Evolutionary conservation across 768 basidiomycete species (phyloP).

Genomic region (Leccinum subtestaceum): DNA sequence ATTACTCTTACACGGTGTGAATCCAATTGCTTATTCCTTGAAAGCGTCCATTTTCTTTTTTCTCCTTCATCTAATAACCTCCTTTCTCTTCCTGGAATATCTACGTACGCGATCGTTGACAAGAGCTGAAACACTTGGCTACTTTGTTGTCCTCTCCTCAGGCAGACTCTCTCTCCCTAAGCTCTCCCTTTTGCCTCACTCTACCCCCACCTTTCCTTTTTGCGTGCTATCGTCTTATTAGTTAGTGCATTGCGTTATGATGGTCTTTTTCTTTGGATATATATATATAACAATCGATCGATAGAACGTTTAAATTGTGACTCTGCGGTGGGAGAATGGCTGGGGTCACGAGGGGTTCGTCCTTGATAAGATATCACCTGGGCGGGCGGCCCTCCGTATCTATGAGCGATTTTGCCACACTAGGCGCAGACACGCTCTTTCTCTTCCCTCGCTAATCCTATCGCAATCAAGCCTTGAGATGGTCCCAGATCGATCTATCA

Average conservation of each 20-base stretch:
- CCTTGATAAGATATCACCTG: constrained; percentile 2
- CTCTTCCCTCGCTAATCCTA: background rate
- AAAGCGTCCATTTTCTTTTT: background rate
- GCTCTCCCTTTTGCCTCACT: background rate
- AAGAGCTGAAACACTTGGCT: constrained; percentile 4
- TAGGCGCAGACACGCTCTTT: background rate
- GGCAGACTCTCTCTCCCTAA: constrained; percentile 4
- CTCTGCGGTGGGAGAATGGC: background rate
- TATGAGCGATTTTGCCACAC: background rate
- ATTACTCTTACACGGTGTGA: constrained; percentile 4
- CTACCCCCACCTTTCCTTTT: background rate
- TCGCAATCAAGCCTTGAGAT: constrained; percentile 3
- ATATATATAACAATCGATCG: background rate
- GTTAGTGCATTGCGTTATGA: constrained; percentile 20
- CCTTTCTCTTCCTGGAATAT: constrained; percentile 12
- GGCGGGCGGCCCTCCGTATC: background rate
- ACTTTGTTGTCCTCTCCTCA: constrained; percentile 26
- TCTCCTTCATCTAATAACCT: constrained; percentile 24
- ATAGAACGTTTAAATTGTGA: background rate
- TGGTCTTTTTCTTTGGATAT: constrained; percentile 9
- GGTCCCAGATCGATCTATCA: constrained; percentile 72
- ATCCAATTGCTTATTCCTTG: constrained; percentile 15
- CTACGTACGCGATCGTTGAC: constrained; percentile 21
- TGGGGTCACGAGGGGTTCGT: constrained; percentile 1
- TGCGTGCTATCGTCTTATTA: constrained; percentile 1